phyloP scores from a whole-genome alignment of 495 filamentous ascomycete species.

The Staphylotrichum tortipilum region DNA sequence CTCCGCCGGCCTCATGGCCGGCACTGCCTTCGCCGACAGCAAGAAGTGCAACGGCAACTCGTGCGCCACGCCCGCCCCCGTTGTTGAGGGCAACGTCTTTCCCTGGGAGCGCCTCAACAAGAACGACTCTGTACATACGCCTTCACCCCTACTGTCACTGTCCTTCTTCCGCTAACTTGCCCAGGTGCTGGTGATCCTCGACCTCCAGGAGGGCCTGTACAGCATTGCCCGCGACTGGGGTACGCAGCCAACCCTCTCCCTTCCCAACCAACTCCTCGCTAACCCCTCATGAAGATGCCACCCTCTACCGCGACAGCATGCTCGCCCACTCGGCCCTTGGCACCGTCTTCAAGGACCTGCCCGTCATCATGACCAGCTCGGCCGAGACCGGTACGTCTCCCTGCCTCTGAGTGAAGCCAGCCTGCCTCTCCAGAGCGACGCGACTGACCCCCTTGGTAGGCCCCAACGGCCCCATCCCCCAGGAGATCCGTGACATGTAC shows the following conservation, averaged over 20 bases:
- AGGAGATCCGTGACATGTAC: slow-evolving; percentile 61
- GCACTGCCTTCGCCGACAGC: slow-evolving; percentile 14
- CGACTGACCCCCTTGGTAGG: slow-evolving; percentile 28
- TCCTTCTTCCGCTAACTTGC: background rate
- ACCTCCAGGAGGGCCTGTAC: slow-evolving; percentile 65
- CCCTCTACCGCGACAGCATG: slow-evolving; percentile 57
- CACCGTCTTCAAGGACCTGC: slow-evolving; percentile 53
- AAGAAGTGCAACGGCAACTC: background rate
- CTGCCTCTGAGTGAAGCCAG: too few species aligned
- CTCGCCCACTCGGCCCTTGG: slow-evolving; percentile 60
- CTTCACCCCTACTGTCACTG: too few species aligned
- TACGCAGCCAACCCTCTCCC: background rate
- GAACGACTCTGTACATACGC: slow-evolving; percentile 21
- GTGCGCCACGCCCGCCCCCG: background rate
- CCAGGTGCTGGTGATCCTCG: slow-evolving; percentile 56
- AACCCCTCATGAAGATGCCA: slow-evolving; percentile 29
- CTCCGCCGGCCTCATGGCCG: slow-evolving; percentile 13
- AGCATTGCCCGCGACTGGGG: slow-evolving; percentile 54
- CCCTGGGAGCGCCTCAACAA: slow-evolving; percentile 19
- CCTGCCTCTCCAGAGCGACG: too few species aligned
- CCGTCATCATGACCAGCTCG: slow-evolving; percentile 62
- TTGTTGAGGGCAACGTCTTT: background rate
- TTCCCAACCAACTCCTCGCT: background rate
- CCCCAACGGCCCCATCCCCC: slow-evolving; percentile 62
- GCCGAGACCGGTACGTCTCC: slow-evolving; percentile 42